Evolutionary conservation across 805 yeast species (phyloP), one percentile per base, ranked within the genome.

Genomic region (Lipomyces kockii): DNA sequence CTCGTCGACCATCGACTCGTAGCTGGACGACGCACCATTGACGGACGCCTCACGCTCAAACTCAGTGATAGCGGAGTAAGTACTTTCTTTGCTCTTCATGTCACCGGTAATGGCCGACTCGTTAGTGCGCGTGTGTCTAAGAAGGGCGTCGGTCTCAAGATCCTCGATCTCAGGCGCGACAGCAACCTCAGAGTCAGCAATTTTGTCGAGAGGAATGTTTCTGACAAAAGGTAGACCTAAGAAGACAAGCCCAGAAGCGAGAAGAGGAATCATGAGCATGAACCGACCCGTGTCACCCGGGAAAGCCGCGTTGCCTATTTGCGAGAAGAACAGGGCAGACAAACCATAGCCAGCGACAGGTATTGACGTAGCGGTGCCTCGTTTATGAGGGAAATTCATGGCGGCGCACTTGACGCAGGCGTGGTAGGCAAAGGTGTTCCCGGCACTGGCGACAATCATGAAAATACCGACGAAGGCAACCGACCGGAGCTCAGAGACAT

Each of bases 321-420:
- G 80, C 0, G 92, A 88, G 74, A 85, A 88, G 61, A 87, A 82
- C 73, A 88, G 82, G 3, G 95, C 95, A 75, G 90, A 86, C 17
- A 89, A 81, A 0, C 96, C 96, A 76, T 87, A 89, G 57, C 89
- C 83, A 0, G 93, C 87, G 76, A 89, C 82, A 2, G 94, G 92
- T 56, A 89, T 80, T 0, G 92, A 85, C 0, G 95, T 88, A 3
- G 95, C 93, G 9, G 89, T 81, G 1, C 95, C 96, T 63, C 91
- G 78, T 51, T 84, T 80, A 55, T 84, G 81, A 0, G 96, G 94
- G 74, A 87, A 89, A 58, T 84, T 82, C 53, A 89, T 80, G 29
- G 92, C 91, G 66, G 92, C 87, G 74, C 92, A 89, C 74, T 90
- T 90, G 74, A 90, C 84, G 67, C 88, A 82, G 9, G 89, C 86